Evolutionary conservation across 2,329 filamentous ascomycete genomes (phyloP).

Genomic region (Purpureocillium takamizusanense): DNA sequence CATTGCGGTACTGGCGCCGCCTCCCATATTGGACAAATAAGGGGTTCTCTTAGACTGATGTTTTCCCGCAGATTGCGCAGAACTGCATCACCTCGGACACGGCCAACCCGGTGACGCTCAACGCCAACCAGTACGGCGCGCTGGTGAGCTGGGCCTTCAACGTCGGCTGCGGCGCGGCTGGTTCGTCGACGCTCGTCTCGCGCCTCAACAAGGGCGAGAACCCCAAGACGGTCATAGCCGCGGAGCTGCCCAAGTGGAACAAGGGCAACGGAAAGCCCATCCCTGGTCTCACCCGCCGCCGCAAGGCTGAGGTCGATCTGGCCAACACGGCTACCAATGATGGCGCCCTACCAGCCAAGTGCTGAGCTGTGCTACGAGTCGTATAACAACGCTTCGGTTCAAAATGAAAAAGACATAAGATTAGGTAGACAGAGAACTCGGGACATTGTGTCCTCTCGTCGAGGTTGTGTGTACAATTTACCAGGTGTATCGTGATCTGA

Average conservation of each 20-base stretch:
- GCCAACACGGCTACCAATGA: too few species aligned
- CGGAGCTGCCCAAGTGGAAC: conserved; percentile 35
- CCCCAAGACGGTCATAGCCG: conserved; percentile 24
- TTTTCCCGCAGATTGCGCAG: neutral
- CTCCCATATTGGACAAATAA: too few species aligned
- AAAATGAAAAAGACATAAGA: too few species aligned
- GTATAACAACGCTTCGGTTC: too few species aligned
- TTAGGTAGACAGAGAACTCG: too few species aligned
- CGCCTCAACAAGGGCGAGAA: conserved; percentile 30
- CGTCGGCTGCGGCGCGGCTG: conserved; percentile 32
- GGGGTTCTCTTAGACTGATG: too few species aligned
- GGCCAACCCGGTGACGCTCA: conserved; percentile 12
- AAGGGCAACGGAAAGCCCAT: conserved; percentile 25
- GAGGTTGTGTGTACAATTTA: too few species aligned
- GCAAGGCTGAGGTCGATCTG: too few species aligned
- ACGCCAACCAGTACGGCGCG: conserved; percentile 43
- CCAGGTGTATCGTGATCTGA: too few species aligned
- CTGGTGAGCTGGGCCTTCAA: conserved; percentile 45
- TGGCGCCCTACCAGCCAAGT: neutral
- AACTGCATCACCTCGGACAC: conserved; percentile 27
- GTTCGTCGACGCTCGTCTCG: conserved; percentile 25
- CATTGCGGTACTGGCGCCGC: conserved; percentile 13
- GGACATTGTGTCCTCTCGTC: too few species aligned
- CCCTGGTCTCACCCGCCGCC: conserved; percentile 18
- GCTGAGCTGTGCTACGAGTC: too few species aligned